These are phyloP conservation scores for Colletotrichum lupini DNA, from an alignment of 2,329 filamentous ascomycete species.

Conservation along the genomic window DNA sequence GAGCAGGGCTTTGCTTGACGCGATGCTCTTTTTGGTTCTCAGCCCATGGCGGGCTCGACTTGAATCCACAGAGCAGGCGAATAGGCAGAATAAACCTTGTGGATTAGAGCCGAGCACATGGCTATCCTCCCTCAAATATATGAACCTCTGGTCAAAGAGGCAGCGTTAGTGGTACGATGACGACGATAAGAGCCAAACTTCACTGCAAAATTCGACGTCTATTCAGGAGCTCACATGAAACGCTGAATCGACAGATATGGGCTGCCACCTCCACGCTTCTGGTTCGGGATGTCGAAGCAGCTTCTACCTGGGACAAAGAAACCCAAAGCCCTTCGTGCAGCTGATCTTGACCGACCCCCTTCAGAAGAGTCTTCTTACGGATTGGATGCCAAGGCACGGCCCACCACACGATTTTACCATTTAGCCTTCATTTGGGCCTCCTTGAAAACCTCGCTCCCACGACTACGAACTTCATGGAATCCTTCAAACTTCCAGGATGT, in stretches of 20 bases:
- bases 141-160: neutral
- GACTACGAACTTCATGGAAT: neutral
- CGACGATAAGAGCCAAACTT: neutral
- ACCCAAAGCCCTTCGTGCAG: neutral
- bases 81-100: neutral
- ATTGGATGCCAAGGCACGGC: neutral
- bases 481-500: neutral
- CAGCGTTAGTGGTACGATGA: neutral
- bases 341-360: too few species aligned
- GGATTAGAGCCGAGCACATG: neutral
- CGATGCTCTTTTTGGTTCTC: neutral
- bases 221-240: neutral
- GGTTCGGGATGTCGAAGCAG: neutral
- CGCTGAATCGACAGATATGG: neutral
- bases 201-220: neutral
- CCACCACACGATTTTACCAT: neutral
- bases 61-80: neutral
- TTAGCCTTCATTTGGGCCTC: neutral
- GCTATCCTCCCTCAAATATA: constrained; percentile 3
- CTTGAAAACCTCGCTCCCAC: neutral
- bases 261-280: neutral
- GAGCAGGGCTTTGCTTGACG: neutral
- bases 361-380: neutral
- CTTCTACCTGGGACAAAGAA: neutral
- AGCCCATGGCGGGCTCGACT: neutral